Evolutionary conservation across 2,329 filamentous ascomycete species (phyloP), one percentile per base, ranked within the genome.

Genomic region (Botrytis porri): DNA sequence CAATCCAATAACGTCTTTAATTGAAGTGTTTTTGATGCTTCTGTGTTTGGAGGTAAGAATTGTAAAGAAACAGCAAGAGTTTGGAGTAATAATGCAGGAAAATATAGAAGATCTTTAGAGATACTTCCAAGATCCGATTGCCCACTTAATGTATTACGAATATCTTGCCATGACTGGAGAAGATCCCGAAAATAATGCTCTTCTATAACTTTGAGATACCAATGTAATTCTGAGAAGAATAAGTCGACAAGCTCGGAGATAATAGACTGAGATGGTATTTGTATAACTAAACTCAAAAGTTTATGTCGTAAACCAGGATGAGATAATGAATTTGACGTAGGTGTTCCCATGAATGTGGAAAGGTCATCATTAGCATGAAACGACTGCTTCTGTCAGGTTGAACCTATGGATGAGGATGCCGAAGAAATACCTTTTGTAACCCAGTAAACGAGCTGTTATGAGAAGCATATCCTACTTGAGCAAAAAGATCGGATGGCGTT

Each of bases 351-450:
- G 41, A 65, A 65, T 48, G 62, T 65, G 22, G 41, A 65, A 25
- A 65, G 32, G 22, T 65, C 41, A 48, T 61, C 43, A 51, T 65
- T 59, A 39, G 66, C 29, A 86, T 87, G 57, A 84, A 86, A n/a
- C 83, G 79, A 60, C 85, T 87, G 22, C 82, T 79, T 5, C 81
- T 82, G 7, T 71, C 73, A 32, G 83, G 64, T 84, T 81, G 10
- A 84, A 80, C 86, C 86, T 10, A n/a, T 29, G n/a, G 25, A n/a
- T 2, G 14, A n/a, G 29, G 39, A 22, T 32, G n/a, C 41, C 9
- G n/a, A 43, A 18, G 20, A 29, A 39, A 22, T 57, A 69, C 66
- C 54, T 70, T 70, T 29, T 63, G 39, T 16, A 70, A 86, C 69
- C 62, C 51, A 20, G 22, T 64, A 22, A 77, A 70, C 7, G 57